Base-by-base conservation (phyloP, 768 basidiomycete genomes). In the Mycena rosella region DNA sequence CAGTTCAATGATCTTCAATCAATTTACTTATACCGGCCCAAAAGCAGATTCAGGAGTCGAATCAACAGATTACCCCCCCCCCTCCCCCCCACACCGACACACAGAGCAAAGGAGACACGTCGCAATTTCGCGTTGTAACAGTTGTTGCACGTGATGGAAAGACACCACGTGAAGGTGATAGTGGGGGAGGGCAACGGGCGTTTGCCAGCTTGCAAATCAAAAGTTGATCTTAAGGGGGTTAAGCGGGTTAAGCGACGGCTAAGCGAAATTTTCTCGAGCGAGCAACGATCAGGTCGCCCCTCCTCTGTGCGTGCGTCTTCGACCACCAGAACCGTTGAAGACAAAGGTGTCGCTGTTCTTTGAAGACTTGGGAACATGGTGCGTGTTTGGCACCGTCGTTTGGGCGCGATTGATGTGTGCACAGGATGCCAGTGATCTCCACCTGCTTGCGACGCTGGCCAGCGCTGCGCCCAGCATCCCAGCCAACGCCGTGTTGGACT, bases 381-480 rank as follows among this genome's bases (percentile, higher is more conserved):
- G 57, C 57, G 27, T 45, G 44, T 47, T 47, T 27, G 30, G 57
- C 57, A 32, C 29, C 14, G 2, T 47, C 38, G 5, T 2, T 47
- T 47, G n/a, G 44, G 44, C 57, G 44, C 24, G 44, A 58, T 47
- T 58, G 45, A 58, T n/a, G 45, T 42, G 15, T 30, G 38, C 55
- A 44, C 55, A 57, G 55, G 55, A 42, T 45, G n/a, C n/a, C n/a
- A n/a, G n/a, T n/a, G 34, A 57, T 57, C 55, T 57, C 29, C 4
- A 58, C 57, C 57, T 58, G 17, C 57, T 45, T 58, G 45, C 44
- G 44, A 58, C 44, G 30, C 57, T 58, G n/a, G 57, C 57, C 30
- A 47, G 57, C 57, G n/a, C 57, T 27, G 57, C 30, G 18, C 26
- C 18, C 42, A 57, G 27, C 55, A 42, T 57, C 26, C 57, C 29